Evolutionary conservation across 306 rosid species (phyloP).

Genomic region (Cucurbita argyrosperma): DNA sequence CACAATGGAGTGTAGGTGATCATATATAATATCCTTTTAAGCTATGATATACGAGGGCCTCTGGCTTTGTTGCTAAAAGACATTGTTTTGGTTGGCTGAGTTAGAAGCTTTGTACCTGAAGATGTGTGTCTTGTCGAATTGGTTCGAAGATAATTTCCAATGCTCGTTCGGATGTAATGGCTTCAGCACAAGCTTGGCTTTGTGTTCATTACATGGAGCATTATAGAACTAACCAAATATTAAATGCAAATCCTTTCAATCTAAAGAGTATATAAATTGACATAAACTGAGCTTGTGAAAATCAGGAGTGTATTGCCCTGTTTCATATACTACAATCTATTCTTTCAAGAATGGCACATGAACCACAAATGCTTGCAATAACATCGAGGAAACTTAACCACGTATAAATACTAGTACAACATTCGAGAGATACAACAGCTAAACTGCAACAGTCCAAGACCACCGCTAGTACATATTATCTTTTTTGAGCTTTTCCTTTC

Average conservation of each 20-base stretch:
- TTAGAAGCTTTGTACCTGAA: conserved; percentile 44
- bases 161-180: conserved; percentile 64
- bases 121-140: conserved; percentile 57
- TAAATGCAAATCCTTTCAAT: conserved; percentile 3
- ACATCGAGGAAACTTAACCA: background rate
- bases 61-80: background rate
- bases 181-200: conserved; percentile 76
- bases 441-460: background rate
- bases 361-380: background rate
- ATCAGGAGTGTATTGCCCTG: background rate
- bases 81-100: background rate
- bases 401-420: background rate
- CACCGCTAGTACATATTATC: too few relatives aligned
- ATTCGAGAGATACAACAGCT: background rate
- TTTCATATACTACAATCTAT: background rate
- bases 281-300: background rate
- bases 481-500: too few relatives aligned
- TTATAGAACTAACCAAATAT: conserved; percentile 51
- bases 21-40: background rate
- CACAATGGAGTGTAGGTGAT: background rate
- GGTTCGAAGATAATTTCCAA: conserved; percentile 82
- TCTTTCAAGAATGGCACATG: background rate
- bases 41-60: background rate
- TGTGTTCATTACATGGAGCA: conserved; percentile 67
- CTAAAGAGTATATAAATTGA: background rate